These are phyloP conservation scores for Primulina huaijiensis DNA, from an alignment of 257 asterid species.

Conservation along the genomic window DNA sequence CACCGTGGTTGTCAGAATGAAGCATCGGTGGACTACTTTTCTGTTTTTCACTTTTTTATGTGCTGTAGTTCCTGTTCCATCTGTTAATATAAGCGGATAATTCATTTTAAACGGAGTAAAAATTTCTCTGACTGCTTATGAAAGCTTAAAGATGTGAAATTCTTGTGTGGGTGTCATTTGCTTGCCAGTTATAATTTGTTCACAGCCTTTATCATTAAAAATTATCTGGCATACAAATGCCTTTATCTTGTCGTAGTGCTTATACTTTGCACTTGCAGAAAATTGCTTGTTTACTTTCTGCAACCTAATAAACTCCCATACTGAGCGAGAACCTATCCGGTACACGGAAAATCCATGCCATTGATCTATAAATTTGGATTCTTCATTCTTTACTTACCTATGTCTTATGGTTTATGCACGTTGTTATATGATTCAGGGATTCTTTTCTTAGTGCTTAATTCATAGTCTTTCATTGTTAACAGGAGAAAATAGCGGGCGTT, in stretches of 20 bases:
- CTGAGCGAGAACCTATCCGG: neutral
- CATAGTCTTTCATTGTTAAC: slow-evolving; percentile 12
- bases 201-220: neutral
- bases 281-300: neutral
- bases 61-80: neutral
- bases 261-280: neutral
- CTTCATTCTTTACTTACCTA: neutral
- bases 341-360: neutral
- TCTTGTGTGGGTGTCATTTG: neutral
- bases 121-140: neutral
- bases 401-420: neutral
- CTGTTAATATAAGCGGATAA: neutral
- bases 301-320: neutral
- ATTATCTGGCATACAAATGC: too few species aligned
- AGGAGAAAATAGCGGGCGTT: slow-evolving; percentile 76
- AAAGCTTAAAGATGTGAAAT: neutral
- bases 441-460: neutral
- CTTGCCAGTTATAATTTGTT: neutral
- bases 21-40: neutral
- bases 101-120: neutral
- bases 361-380: too few species aligned
- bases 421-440: neutral
- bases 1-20: neutral
- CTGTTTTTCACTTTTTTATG: too few species aligned
- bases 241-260: too few species aligned